Conservation (phyloP, 2,329 filamentous ascomycete genomes). For the Daldinia sp. region DNA sequence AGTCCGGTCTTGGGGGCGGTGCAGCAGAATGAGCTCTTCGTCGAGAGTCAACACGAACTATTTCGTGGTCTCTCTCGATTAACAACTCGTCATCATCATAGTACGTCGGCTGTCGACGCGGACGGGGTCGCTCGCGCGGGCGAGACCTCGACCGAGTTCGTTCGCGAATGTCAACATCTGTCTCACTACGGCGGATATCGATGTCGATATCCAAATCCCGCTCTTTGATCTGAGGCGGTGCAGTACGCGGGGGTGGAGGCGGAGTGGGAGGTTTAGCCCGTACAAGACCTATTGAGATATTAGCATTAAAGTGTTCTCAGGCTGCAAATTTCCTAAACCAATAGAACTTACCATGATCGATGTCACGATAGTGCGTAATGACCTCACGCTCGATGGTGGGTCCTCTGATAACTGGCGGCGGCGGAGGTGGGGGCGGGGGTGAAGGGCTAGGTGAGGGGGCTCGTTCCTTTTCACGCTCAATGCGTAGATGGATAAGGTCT, state of each 20-base stretch:
- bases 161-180: slow-evolving; percentile 68
- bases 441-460: slow-evolving; percentile 61
- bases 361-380: slow-evolving; percentile 87
- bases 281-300: slow-evolving; percentile 58
- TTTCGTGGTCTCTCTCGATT: slow-evolving; percentile 68
- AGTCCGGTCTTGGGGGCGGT: slow-evolving; percentile 61
- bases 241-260: slow-evolving; percentile 64
- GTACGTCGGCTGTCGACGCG: slow-evolving; percentile 51
- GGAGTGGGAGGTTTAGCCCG: slow-evolving; percentile 58
- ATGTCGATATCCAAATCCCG: slow-evolving; percentile 73
- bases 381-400: slow-evolving; percentile 89
- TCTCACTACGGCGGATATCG: slow-evolving; percentile 64
- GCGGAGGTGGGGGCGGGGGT: slow-evolving; percentile 68
- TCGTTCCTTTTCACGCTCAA: slow-evolving; percentile 60
- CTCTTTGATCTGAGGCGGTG: slow-evolving; percentile 59
- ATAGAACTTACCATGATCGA: slow-evolving; percentile 79
- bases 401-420: slow-evolving; percentile 75
- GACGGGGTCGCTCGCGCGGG: slow-evolving; percentile 58
- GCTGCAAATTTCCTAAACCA: slow-evolving; percentile 6
- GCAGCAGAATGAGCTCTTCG: slow-evolving; percentile 67
- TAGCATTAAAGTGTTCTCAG: slow-evolving; percentile 23
- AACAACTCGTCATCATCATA: slow-evolving; percentile 74
- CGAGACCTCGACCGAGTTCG: slow-evolving; percentile 55
- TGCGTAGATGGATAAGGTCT: slow-evolving; percentile 63
- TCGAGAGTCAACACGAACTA: slow-evolving; percentile 59